Percentiles rank a stretch among this genome's conserved stretches.
These are phyloP conservation scores for Gaertneriomyces semiglobifer DNA, from an alignment of 192 early-diverging fungal genomes.

Conservation along the genomic window DNA sequence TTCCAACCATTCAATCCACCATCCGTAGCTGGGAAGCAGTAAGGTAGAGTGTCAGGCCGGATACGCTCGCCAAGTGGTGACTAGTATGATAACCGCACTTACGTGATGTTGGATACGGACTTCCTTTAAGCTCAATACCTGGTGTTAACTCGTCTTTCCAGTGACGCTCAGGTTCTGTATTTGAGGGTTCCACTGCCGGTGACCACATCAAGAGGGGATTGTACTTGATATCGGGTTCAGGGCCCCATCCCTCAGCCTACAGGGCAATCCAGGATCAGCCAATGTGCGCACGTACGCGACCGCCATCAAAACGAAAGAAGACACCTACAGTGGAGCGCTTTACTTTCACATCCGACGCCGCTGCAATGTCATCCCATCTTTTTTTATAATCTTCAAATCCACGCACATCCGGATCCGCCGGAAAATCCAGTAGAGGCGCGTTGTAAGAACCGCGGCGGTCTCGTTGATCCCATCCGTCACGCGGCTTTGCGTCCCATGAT, in stretches of 20 bases:
- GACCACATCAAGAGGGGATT: conserved; percentile 26
- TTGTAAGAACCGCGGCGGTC: neutral
- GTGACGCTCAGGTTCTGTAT: too few species aligned
- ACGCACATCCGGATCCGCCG: conserved; percentile 23
- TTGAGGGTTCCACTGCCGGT: neutral
- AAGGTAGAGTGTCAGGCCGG: too few species aligned
- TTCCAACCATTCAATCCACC: too few species aligned
- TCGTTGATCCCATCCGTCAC: neutral
- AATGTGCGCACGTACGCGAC: neutral
- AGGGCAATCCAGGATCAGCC: neutral
- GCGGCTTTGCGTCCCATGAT: too few species aligned
- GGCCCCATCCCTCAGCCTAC: conserved; percentile 18
- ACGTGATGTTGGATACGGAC: too few species aligned
- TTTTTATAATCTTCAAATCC: conserved; percentile 26
- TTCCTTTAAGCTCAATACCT: too few species aligned
- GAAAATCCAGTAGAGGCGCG: conserved; percentile 8
- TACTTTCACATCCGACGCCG: neutral
- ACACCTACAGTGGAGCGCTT: neutral
- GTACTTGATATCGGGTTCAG: conserved; percentile 10
- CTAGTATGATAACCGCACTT: too few species aligned
- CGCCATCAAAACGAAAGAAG: neutral
- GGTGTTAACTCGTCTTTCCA: too few species aligned
- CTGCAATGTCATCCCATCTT: conserved; percentile 15
- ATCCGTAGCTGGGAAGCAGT: too few species aligned
- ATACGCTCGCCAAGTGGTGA: too few species aligned